phyloP scores from a whole-genome alignment of 75 land plant genomes.

The Selaginella moellendorffii region DNA sequence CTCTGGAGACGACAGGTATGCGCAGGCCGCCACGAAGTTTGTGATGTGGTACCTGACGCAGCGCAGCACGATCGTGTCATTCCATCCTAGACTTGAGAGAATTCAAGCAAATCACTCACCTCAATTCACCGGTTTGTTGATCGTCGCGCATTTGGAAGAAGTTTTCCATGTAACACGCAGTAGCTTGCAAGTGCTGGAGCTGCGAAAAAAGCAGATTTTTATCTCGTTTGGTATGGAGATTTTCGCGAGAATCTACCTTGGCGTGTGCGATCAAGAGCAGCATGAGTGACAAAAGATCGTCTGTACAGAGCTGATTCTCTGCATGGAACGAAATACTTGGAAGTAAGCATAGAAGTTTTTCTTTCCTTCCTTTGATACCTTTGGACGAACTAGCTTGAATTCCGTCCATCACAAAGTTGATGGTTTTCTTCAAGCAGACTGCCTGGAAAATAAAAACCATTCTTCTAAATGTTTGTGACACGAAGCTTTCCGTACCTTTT shows the following conservation, averaged over 20 bases:
- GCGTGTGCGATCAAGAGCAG: constrained; percentile 29
- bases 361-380: background rate
- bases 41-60: constrained; percentile 29
- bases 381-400: constrained; percentile 19
- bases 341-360: background rate
- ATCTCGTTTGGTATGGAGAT: background rate
- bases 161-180: constrained; percentile 32
- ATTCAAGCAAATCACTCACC: constrained; percentile 12
- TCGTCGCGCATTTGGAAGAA: constrained; percentile 19
- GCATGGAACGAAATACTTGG: too few relatives aligned
- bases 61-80: too few relatives aligned
- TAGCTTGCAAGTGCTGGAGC: constrained; percentile 29
- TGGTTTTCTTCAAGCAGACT: constrained; percentile 26
- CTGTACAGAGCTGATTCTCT: constrained; percentile 25
- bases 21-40: constrained; percentile 34
- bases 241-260: constrained; percentile 9
- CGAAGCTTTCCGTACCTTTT: constrained; percentile 23
- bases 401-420: constrained; percentile 24
- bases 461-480: constrained; percentile 17
- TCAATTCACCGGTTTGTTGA: constrained; percentile 25
- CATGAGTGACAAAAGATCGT: constrained; percentile 35
- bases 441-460: constrained; percentile 19
- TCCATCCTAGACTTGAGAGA: too few relatives aligned
- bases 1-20: constrained; percentile 24
- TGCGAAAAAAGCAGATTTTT: constrained; percentile 4